Conservation (phyloP, 306 rosid genomes). For the Rosa chinensis region DNA sequence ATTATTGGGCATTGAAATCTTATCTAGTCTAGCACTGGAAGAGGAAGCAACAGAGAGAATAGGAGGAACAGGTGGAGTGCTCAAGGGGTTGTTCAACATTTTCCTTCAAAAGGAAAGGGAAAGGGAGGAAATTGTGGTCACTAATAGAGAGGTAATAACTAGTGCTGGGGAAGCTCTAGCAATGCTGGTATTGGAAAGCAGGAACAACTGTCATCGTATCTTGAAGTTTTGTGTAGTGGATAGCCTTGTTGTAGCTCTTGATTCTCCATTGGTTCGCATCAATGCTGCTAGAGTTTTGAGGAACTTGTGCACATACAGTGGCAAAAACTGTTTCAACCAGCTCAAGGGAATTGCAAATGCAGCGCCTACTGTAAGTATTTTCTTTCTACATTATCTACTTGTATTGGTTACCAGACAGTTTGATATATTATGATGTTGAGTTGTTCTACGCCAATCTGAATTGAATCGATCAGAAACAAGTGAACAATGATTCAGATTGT, state of each 20-base stretch:
- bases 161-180: slow-evolving; percentile 96
- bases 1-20: slow-evolving; percentile 76
- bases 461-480: background rate
- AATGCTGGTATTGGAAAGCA: slow-evolving; percentile 81
- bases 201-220: slow-evolving; percentile 62
- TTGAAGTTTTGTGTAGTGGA: slow-evolving; percentile 51
- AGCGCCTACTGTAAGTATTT: slow-evolving; percentile 73
- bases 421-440: background rate
- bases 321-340: slow-evolving; percentile 52
- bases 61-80: slow-evolving; percentile 85
- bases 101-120: slow-evolving; percentile 42
- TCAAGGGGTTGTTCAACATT: slow-evolving; percentile 69
- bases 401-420: background rate
- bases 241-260: slow-evolving; percentile 56
- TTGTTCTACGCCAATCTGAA: background rate
- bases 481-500: background rate
- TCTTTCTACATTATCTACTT: background rate
- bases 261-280: slow-evolving; percentile 54
- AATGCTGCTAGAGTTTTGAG: slow-evolving; percentile 79
- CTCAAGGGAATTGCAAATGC: slow-evolving; percentile 55
- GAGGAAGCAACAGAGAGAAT: slow-evolving; percentile 80
- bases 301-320: slow-evolving; percentile 71
- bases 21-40: slow-evolving; percentile 76
- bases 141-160: slow-evolving; percentile 38
- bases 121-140: slow-evolving; percentile 24